Percentiles rank a stretch among this genome's conserved stretches.
Conservation (phyloP, 2,329 filamentous ascomycete species). For the Diaporthe ampelina region DNA sequence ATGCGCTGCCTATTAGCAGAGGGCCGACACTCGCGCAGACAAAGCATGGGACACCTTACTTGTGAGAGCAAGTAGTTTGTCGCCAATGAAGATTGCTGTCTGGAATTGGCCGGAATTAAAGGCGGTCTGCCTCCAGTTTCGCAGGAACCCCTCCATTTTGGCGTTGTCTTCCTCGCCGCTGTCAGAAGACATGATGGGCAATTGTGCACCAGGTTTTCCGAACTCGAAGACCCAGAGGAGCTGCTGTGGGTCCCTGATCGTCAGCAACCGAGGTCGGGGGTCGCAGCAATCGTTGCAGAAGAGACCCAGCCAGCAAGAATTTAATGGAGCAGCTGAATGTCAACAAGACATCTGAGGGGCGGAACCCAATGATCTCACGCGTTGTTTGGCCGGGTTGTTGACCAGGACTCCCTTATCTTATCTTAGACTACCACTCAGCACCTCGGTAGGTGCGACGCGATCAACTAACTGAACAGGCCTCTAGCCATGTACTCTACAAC, state of each 20-base stretch:
- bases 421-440: slow-evolving; percentile 1
- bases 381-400: slow-evolving; percentile 11
- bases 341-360: background rate
- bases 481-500: too few relatives aligned
- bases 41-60: slow-evolving; percentile 64
- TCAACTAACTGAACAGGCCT: background rate
- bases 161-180: slow-evolving; percentile 39
- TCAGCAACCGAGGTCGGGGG: slow-evolving; percentile 14
- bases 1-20: slow-evolving; percentile 40
- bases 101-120: slow-evolving; percentile 97
- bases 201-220: slow-evolving; percentile 13
- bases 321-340: slow-evolving; percentile 6
- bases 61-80: slow-evolving; percentile 95
- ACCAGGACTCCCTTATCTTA: slow-evolving; percentile 16
- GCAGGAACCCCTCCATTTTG: slow-evolving; percentile 90
- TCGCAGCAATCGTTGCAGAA: slow-evolving; percentile 10
- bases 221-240: background rate
- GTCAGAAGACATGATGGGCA: slow-evolving; percentile 41
- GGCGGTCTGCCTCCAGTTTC: slow-evolving; percentile 95
- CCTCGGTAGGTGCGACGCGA: too few relatives aligned
- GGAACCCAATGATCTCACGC: slow-evolving; percentile 1
- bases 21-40: background rate
- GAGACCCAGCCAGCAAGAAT: background rate
- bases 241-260: slow-evolving; percentile 20
- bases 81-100: slow-evolving; percentile 95